A percentile compares a stretch with the other conserved stretches of the same genome.
These are phyloP conservation scores for Camellia sinensis DNA, from an alignment of 148 eudicot genomes.

Conservation along the genomic window DNA sequence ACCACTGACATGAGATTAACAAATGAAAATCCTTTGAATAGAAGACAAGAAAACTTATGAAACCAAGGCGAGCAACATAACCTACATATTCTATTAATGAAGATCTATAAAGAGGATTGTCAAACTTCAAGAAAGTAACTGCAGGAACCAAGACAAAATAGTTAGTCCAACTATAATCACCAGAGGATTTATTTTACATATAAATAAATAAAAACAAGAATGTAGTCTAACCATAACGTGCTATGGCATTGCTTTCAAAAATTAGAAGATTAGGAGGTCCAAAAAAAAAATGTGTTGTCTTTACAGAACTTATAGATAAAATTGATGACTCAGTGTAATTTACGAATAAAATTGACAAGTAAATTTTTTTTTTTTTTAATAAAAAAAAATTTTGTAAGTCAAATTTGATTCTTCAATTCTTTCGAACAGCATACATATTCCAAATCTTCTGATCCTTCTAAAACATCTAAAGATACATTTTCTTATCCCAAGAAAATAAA, in stretches of 20 bases:
- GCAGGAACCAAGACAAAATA: no score
- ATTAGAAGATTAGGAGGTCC: not conserved
- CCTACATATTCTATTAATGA: constrained; percentile 26
- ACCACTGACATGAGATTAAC: not conserved
- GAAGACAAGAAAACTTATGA: not conserved
- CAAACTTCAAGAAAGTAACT: not conserved
- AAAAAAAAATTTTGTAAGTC: no score
- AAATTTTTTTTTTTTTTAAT: no score
- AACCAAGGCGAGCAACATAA: not conserved
- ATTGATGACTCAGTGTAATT: no score
- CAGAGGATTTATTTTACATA: not conserved
- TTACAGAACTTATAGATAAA: no score
- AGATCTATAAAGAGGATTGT: constrained; percentile 26
- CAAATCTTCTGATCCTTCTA: no score
- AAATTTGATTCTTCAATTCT: no score
- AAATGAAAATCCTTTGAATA: not conserved
- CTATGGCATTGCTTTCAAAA: constrained; percentile 71
- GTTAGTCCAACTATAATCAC: not conserved
- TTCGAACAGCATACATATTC: no score
- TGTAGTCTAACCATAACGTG: constrained; percentile 50
- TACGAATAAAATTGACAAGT: no score
- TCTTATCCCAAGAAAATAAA: no score
- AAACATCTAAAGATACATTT: no score
- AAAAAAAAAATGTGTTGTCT: no score
- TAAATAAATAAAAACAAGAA: not conserved